phyloP scores from a whole-genome alignment of 345 rosid species.

The Linum lewisii region DNA sequence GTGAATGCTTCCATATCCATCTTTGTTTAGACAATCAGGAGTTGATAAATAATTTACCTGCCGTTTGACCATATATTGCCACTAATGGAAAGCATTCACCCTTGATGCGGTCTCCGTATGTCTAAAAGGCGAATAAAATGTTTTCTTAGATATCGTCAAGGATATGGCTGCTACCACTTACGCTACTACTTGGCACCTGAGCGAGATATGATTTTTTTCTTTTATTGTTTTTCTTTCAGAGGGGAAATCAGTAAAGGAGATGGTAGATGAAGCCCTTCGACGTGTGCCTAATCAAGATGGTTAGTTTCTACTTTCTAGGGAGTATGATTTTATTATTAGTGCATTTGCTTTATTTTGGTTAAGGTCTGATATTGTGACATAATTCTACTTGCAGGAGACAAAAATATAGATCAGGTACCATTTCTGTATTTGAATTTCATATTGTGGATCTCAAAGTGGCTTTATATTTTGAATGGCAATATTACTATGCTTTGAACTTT shows the following conservation, averaged over 20 bases:
- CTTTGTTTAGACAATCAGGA: not conserved
- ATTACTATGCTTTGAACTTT: constrained; percentile 5
- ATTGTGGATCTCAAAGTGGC: constrained; percentile 7
- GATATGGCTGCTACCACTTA: too few species aligned
- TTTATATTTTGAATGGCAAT: constrained; percentile 9
- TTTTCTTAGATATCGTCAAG: not conserved
- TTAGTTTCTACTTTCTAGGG: constrained; percentile 24
- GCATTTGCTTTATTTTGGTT: constrained; percentile 8
- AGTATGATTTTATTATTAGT: constrained; percentile 10
- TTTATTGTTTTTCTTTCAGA: constrained; percentile 31
- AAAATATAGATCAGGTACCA: constrained; percentile 75
- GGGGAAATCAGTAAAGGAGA: constrained; percentile 93
- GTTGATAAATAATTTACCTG: too few species aligned
- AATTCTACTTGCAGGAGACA: constrained; percentile 63
- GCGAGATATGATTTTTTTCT: not conserved
- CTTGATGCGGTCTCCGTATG: too few species aligned
- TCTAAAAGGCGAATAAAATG: too few species aligned
- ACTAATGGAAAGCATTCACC: too few species aligned
- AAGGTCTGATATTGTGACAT: constrained; percentile 19
- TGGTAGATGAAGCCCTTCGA: constrained; percentile 93
- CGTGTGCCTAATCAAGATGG: constrained; percentile 75
- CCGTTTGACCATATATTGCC: too few species aligned
- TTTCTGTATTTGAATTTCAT: constrained; percentile 6
- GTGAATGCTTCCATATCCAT: not conserved
- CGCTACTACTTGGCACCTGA: too few species aligned